Evolutionary conservation across 1,284 basidiomycete species (phyloP), one percentile per base, ranked within the genome.

Genomic region (Tylopilus sp.): DNA sequence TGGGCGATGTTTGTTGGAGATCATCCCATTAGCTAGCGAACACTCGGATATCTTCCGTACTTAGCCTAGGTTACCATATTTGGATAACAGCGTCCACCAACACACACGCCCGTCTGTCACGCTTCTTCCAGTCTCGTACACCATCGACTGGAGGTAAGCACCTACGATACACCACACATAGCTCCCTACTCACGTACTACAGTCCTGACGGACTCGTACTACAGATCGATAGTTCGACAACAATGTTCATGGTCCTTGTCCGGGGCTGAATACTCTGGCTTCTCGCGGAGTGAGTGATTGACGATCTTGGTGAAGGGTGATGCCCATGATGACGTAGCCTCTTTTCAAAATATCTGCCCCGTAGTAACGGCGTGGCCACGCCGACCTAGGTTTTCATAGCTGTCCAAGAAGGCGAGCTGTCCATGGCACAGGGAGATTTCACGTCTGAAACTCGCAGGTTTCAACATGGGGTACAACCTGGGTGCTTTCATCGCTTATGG

Each of bases 221-320:
- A n/a, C n/a, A n/a, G n/a, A n/a, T n/a, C n/a, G n/a, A n/a, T n/a
- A n/a, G n/a, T n/a, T n/a, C n/a, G n/a, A n/a, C n/a, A n/a, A n/a
- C n/a, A n/a, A n/a, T n/a, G n/a, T 67, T 16, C 61, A 82, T 21
- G 67, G 71, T 15, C 74, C 75, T 1, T 76, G 75, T 48, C 75
- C 79, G 5, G 80, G 70, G 12, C 60, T 76, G 29, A 77, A 77
- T 49, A 60, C 73, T 1, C 59, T 75, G 16, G 74, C 72, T n/a
- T 75, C 74, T 57, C 71, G 73, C 33, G 71, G 72, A 19, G 60
- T 66, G n/a, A 52, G 60, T 51, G 18, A 18, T 23, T 12, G 0
- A 10, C 15, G 5, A 16, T 25, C 9, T 41, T 9, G 0, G 10
- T 21, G 25, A 38, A 4, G 7, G 1, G 2, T 21, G 38, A 43